Evolutionary conservation across 805 yeast species (phyloP), one percentile per base, ranked within the genome.

Genomic region (Kuraishia piskuri): DNA sequence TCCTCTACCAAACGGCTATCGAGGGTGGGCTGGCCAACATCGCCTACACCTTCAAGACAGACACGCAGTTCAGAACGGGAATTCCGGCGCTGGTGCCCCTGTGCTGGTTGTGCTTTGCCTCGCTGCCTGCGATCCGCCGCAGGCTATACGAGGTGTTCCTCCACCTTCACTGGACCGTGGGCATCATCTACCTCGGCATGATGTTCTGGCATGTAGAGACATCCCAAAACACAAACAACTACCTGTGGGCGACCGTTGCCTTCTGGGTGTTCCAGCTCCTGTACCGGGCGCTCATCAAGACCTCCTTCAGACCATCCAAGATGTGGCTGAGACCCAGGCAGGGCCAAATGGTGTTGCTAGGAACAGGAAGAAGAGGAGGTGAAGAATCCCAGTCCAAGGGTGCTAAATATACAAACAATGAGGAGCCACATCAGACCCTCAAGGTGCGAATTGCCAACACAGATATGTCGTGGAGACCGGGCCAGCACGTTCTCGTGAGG

Each of bases 401-500:
- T 5, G 77, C 76, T 1, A 52, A 56, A 8, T 58, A 73, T 44
- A 52, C 58, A 51, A 44, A 65, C 62, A 59, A 71, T 55, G 31
- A 25, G 7, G 40, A 31, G 4, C 40, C 17, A 3, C 7, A 10
- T 31, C 40, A 31, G 4, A 59, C 69, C 58, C 68, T 75, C 31
- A 68, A 73, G 50, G 63, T 80, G 2, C 52, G 58, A 3, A 68
- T 72, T 22, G 57, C 59, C 3, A 63, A 66, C 49, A 44, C 48
- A 2, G 51, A 71, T 8, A 63, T 76, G 46, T 54, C 57, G 10
- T 79, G 84, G 84, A 58, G 49, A 17, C 77, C 84, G 1, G 84
- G 86, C 22, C 85, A 80, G 55, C 86, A 80, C 63, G 65, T 79
- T 4, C 78, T 68, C 57, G 62, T 80, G 21, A 69, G 83, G 58